Conservation (phyloP, 1,284 basidiomycete genomes). For the Ceratobasidium sp. region DNA sequence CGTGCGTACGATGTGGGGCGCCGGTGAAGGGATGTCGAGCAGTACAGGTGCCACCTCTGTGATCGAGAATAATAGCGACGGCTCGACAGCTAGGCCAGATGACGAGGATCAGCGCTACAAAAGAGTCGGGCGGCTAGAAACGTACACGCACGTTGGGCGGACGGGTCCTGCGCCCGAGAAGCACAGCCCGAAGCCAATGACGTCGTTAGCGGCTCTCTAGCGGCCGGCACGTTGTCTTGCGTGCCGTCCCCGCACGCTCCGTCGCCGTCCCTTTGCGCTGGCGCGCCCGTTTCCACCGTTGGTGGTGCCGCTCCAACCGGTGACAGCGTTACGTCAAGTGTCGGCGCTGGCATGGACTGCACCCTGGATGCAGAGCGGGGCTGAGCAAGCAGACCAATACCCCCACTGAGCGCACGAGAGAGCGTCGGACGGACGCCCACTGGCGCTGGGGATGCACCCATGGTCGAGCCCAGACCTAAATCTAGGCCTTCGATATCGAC, state of each 20-base stretch:
- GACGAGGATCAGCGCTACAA: neutral
- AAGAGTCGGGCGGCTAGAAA: conserved; percentile 1
- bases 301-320: neutral
- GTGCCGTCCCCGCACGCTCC: neutral
- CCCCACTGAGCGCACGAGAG: conserved; percentile 23
- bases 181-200: conserved; percentile 8
- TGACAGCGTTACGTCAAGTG: neutral
- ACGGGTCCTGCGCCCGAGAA: conserved; percentile 1
- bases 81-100: neutral
- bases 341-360: neutral
- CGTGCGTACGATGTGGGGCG: neutral
- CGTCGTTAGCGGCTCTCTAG: conserved; percentile 9
- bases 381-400: conserved; percentile 22
- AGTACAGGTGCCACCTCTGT: neutral
- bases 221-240: too few relatives aligned
- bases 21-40: conserved; percentile 19
- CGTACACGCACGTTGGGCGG: conserved; percentile 15
- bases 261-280: neutral
- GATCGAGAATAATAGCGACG: conserved; percentile 15
- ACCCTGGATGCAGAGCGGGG: neutral
- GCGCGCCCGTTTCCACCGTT: neutral
- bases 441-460: too few relatives aligned
- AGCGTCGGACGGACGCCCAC: neutral
- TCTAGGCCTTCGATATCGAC: too few relatives aligned
- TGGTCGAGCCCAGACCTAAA: too few relatives aligned